A percentile compares a stretch with the other conserved stretches of the same genome.
These are phyloP conservation scores for Gloeopeniophorella convolvens DNA, from an alignment of 768 basidiomycete species.

Conservation along the genomic window DNA sequence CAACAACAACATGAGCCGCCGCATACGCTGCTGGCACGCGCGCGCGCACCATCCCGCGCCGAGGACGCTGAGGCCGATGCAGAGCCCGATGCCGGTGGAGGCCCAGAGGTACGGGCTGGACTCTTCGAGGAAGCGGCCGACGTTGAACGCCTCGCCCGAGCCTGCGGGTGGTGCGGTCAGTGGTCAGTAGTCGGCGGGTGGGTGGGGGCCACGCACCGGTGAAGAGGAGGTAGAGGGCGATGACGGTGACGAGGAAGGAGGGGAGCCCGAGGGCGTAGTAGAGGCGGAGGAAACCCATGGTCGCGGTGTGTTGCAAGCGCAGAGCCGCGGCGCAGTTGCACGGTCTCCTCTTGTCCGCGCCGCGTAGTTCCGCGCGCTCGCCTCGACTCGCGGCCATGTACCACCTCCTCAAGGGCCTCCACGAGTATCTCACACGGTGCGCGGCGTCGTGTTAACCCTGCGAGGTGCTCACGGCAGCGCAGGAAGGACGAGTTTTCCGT, in stretches of 20 bases:
- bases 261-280: conserved; percentile 71
- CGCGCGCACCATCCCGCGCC: conserved; percentile 90
- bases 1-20: background rate
- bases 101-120: conserved; percentile 93
- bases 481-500: conserved; percentile 91
- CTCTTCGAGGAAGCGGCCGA: conserved; percentile 90
- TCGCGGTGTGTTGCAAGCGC: conserved; percentile 10
- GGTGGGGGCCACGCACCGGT: conserved; percentile 71
- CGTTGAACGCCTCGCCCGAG: conserved; percentile 89
- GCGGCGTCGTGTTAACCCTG: background rate
- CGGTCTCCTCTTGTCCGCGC: background rate
- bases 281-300: conserved; percentile 30
- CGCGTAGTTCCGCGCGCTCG: conserved; percentile 1
- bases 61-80: conserved; percentile 87
- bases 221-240: conserved; percentile 85
- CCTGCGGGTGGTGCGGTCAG: too few relatives aligned
- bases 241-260: conserved; percentile 50
- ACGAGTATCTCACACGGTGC: conserved; percentile 83
- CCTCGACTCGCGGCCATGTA: conserved; percentile 65
- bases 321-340: background rate
- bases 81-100: conserved; percentile 82
- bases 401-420: conserved; percentile 86
- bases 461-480: conserved; percentile 2
- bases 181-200: too few relatives aligned
- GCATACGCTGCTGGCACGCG: background rate